These are phyloP conservation scores for Globisporangium splendens DNA, from an alignment of 352 stramenopile species.

Conservation along the genomic window DNA sequence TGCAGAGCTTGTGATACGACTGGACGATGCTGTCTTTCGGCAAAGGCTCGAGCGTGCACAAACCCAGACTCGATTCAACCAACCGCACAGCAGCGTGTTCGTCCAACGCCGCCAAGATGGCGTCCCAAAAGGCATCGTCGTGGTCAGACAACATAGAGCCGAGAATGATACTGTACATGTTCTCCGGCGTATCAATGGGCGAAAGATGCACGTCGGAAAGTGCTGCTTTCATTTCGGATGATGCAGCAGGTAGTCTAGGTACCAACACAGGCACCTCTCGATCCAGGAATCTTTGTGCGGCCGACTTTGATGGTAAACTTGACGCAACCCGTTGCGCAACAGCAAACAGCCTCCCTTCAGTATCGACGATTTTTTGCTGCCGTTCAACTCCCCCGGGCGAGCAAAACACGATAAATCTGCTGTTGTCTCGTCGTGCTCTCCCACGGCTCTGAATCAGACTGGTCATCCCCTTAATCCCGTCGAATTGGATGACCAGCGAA, in stretches of 20 bases:
- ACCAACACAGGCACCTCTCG: too few relatives aligned
- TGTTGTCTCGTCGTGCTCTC: slow-evolving; percentile 48
- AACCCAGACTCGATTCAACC: slow-evolving; percentile 32
- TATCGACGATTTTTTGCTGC: slow-evolving; percentile 50
- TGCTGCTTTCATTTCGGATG: neutral
- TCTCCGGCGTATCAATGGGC: slow-evolving; percentile 11
- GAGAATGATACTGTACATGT: slow-evolving; percentile 43
- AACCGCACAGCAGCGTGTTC: slow-evolving; percentile 29
- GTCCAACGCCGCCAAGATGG: slow-evolving; percentile 26
- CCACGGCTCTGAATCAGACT: slow-evolving; percentile 79
- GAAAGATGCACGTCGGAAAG: neutral
- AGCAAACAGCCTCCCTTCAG: slow-evolving; percentile 41
- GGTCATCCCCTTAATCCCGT: slow-evolving; percentile 63
- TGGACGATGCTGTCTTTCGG: slow-evolving; percentile 23
- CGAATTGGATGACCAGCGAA: slow-evolving; percentile 76
- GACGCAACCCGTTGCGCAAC: slow-evolving; percentile 34
- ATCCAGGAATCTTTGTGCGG: slow-evolving; percentile 35
- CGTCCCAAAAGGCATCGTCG: slow-evolving; percentile 6
- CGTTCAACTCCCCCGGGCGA: slow-evolving; percentile 30
- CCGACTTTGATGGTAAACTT: slow-evolving; percentile 41
- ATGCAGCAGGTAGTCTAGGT: too few relatives aligned
- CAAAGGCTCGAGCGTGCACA: slow-evolving; percentile 39
- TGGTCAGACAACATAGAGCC: slow-evolving; percentile 21
- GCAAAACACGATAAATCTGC: slow-evolving; percentile 72
- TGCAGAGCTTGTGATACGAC: slow-evolving; percentile 40